Evolutionary conservation across 352 stramenopile genomes (phyloP).

Genomic region (Globisporangium spiculum): DNA sequence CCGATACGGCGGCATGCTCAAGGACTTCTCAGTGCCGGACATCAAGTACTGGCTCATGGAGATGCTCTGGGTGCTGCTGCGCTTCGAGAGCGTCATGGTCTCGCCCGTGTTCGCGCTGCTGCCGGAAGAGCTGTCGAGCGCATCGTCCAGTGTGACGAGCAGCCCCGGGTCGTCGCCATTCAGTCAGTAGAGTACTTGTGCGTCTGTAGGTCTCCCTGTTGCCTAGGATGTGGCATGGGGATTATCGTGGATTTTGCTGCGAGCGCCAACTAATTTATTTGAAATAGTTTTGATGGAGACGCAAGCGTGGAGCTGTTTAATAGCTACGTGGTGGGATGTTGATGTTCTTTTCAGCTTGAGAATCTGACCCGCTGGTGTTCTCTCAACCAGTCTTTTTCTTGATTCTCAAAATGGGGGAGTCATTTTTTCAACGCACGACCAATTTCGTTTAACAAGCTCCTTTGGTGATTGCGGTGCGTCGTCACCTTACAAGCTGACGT

Average conservation of each 20-base stretch:
- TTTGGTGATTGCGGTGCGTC: background rate
- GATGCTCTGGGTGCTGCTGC: conserved; percentile 41
- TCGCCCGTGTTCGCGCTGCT: conserved; percentile 26
- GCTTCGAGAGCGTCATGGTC: conserved; percentile 41
- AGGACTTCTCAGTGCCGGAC: conserved; percentile 21
- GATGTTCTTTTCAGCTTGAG: too few relatives aligned
- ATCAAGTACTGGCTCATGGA: conserved; percentile 43
- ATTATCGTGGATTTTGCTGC: background rate
- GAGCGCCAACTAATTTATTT: background rate
- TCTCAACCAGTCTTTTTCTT: background rate
- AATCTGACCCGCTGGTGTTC: too few relatives aligned
- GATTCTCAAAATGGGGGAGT: too few relatives aligned
- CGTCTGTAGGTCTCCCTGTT: background rate
- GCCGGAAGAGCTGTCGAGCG: background rate
- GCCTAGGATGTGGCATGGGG: background rate
- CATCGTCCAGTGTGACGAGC: background rate
- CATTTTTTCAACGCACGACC: background rate
- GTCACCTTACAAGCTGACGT: background rate
- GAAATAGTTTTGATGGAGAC: background rate
- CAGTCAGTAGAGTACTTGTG: background rate
- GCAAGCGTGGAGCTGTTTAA: too few relatives aligned
- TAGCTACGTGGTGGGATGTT: too few relatives aligned
- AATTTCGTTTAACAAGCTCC: background rate
- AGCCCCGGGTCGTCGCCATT: background rate
- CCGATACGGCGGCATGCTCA: conserved; percentile 29